A percentile compares a stretch with the other conserved stretches of the same genome.
These are phyloP conservation scores for Platismatia glauca DNA, from an alignment of 495 filamentous ascomycete genomes.

Conservation along the genomic window DNA sequence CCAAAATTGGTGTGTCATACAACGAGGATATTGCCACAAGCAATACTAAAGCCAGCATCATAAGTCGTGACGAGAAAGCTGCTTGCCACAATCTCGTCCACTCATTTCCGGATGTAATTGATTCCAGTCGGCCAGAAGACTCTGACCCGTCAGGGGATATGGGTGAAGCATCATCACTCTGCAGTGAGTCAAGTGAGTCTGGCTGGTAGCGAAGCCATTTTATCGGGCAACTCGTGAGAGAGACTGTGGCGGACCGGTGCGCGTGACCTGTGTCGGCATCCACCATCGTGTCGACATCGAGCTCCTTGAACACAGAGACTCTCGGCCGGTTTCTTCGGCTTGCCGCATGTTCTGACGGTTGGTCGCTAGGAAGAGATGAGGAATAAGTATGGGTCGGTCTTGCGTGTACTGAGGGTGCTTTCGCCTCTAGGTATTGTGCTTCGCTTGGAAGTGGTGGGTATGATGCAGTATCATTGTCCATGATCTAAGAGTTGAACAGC, in stretches of 20 bases:
- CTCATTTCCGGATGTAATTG: not conserved
- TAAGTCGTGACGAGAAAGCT: slow-evolving; percentile 16
- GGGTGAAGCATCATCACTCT: slow-evolving; percentile 4
- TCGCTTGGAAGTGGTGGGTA: slow-evolving; percentile 1
- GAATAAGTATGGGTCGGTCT: not conserved
- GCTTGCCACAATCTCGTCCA: slow-evolving; percentile 4
- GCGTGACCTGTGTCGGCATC: not conserved
- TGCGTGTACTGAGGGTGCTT: slow-evolving; percentile 2
- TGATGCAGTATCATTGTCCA: slow-evolving; percentile 4
- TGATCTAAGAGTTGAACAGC: not conserved
- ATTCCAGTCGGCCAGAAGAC: not conserved
- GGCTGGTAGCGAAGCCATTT: not conserved
- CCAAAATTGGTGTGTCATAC: slow-evolving; percentile 17
- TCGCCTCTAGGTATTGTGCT: not conserved
- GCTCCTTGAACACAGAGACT: slow-evolving; percentile 15
- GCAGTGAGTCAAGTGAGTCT: slow-evolving; percentile 7
- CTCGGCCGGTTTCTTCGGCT: not conserved
- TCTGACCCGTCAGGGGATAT: not conserved
- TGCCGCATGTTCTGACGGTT: not conserved
- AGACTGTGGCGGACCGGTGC: slow-evolving; percentile 1
- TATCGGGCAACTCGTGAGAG: not conserved
- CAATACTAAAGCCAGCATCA: slow-evolving; percentile 20
- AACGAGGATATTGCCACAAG: slow-evolving; percentile 21
- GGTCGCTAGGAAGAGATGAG: not conserved
- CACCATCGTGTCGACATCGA: slow-evolving; percentile 11